Evolutionary conservation across 352 stramenopile species (phyloP).

Genomic region (Pythium plurisporium): DNA sequence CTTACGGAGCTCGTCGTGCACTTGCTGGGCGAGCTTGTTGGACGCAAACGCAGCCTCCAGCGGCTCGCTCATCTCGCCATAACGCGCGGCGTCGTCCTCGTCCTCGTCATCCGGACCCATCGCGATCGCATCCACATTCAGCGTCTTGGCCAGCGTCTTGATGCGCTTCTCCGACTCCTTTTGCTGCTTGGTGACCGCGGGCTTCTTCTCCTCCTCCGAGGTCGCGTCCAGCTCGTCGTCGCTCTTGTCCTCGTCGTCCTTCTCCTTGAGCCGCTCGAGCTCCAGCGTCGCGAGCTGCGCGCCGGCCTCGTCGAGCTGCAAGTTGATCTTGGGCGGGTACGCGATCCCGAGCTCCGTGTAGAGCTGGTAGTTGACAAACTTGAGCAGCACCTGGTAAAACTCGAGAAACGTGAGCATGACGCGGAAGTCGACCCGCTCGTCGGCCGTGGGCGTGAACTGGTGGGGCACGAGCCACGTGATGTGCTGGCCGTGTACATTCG

Average conservation of each 20-base stretch:
- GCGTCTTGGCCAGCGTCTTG: conserved; percentile 51
- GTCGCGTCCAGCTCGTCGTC: conserved; percentile 21
- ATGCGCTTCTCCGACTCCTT: conserved; percentile 88
- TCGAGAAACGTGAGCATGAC: conserved; percentile 99
- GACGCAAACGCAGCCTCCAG: conserved; percentile 87
- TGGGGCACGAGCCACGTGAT: conserved; percentile 99
- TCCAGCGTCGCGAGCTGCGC: conserved; percentile 66
- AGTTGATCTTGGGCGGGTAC: conserved; percentile 93
- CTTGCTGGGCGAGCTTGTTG: conserved; percentile 73
- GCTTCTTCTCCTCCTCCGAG: conserved; percentile 24
- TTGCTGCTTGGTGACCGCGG: conserved; percentile 61
- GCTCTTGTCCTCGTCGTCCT: background rate
- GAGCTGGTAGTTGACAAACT: conserved; percentile 98
- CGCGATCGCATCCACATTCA: conserved; percentile 31
- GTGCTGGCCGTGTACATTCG: conserved; percentile 87
- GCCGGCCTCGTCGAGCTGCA: conserved; percentile 72
- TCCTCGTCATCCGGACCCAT: conserved; percentile 72
- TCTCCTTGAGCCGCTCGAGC: conserved; percentile 41
- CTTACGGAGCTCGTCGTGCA: conserved; percentile 80
- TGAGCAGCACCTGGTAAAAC: conserved; percentile 98
- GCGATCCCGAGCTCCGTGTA: conserved; percentile 93
- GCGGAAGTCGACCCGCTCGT: conserved; percentile 97
- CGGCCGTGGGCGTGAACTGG: conserved; percentile 96
- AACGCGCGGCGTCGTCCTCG: conserved; percentile 47
- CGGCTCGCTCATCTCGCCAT: conserved; percentile 87